Base-by-base conservation (phyloP, 257 asterid species). In the Mitragyna speciosa region DNA sequence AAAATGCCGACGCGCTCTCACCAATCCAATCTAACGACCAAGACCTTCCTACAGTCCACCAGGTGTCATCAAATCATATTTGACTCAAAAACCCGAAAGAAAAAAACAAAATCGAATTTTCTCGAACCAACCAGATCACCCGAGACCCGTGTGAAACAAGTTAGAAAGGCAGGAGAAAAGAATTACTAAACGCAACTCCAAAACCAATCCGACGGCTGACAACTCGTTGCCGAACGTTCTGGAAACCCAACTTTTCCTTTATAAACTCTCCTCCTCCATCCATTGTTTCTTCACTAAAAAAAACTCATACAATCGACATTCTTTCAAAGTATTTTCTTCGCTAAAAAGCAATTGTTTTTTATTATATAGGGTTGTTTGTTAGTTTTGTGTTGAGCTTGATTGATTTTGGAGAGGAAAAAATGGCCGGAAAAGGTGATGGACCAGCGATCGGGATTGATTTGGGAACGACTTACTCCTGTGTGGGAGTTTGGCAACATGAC, bases 401-500 rank as follows among this genome's bases (percentile, higher is more conserved):
- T 79, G 12, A 20, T 65, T 22, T 24, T 41, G 26, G 41, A 52
- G 61, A 26, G n/a, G 4, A 17, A 17, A 30, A 36, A 30, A 78
- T 81, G 83, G 85, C 81, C 0, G 76, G 78, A 7, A 81, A 84
- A 71, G 77, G 81, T n/a, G 87, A 84, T 77, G 82, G 87, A 0
- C 87, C 82, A 20, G 87, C 87, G 0, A 84, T 84, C 49, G 87
- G 87, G 5, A 80, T 84, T 68, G 87, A 84, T 39, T 69, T 84
- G 67, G 87, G 87, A 8, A 84, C 84, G 0, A 80, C 87, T 1
- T 84, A 84, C 9, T 84, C 87, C 0, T 84, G 87, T 64, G 87
- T 84, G n/a, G 87, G 83, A 19, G 85, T 84, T 33, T 84, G 87
- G 87, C 87, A 84, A 26, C 85, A 74, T 51, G 85, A 84, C 49